phyloP scores from a whole-genome alignment of 2,329 filamentous ascomycete genomes.

The Fusarium sp. region DNA sequence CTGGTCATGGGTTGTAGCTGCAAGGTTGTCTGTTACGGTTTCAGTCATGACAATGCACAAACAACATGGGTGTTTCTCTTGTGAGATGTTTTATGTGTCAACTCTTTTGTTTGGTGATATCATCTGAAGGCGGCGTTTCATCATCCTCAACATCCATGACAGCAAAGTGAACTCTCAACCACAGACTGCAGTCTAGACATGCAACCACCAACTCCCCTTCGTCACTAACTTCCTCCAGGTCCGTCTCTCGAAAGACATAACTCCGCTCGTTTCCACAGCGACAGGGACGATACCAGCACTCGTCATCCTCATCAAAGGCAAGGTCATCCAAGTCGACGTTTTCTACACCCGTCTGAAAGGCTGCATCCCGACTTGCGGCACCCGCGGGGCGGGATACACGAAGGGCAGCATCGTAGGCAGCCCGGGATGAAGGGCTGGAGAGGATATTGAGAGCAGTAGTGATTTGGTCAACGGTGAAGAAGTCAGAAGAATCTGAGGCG shows the following conservation, averaged over 20 bases:
- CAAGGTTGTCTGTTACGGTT: background rate
- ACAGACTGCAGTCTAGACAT: constrained; percentile 71
- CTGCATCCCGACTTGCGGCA: constrained; percentile 28
- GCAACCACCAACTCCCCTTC: constrained; percentile 69
- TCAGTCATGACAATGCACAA: background rate
- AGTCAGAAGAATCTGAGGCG: constrained; percentile 39
- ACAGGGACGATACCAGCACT: constrained; percentile 65
- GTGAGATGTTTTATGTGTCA: constrained; percentile 22
- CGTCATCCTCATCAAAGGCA: constrained; percentile 56
- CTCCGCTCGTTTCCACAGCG: constrained; percentile 70
- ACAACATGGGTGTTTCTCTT: background rate
- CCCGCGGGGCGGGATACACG: constrained; percentile 45
- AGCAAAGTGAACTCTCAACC: constrained; percentile 70
- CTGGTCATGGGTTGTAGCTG: background rate
- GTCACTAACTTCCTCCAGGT: constrained; percentile 66
- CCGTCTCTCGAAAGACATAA: constrained; percentile 64
- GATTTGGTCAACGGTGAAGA: constrained; percentile 70
- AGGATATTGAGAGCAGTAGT: constrained; percentile 65
- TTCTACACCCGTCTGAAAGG: constrained; percentile 67
- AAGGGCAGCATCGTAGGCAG: constrained; percentile 63
- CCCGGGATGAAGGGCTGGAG: constrained; percentile 57
- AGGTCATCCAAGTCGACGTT: constrained; percentile 71
- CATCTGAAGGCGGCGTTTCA: constrained; percentile 16
- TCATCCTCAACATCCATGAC: constrained; percentile 54
- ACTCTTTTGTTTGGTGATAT: constrained; percentile 30